Conservation (phyloP, 148 eudicot genomes). For the Talinum fruticosum region DNA sequence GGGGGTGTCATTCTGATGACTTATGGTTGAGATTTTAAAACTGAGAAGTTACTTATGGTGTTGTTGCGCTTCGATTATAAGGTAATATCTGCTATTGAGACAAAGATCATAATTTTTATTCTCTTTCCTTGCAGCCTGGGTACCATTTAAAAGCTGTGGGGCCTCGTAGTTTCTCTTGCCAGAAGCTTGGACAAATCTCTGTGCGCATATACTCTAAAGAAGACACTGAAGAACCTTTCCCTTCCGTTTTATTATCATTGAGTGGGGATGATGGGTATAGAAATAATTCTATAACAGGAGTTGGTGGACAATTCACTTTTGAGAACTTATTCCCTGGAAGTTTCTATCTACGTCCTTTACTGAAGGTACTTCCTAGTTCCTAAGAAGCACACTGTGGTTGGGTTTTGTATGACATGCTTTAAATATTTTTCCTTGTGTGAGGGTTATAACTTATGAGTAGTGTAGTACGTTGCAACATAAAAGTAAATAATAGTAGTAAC, state of each 20-base stretch:
- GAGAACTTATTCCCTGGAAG: constrained; percentile 89
- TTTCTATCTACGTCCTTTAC: constrained; percentile 93
- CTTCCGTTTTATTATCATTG: constrained; percentile 81
- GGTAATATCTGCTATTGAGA: constrained; percentile 11
- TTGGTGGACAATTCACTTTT: constrained; percentile 74
- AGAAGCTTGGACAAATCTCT: constrained; percentile 90
- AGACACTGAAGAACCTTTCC: constrained; percentile 70
- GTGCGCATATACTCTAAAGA: constrained; percentile 63
- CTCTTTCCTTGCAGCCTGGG: constrained; percentile 68
- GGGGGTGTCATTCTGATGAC: neutral
- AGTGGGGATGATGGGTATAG: constrained; percentile 99
- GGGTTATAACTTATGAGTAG: constrained; percentile 12
- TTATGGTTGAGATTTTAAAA: neutral
- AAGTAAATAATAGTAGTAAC: neutral
- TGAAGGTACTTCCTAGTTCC: constrained; percentile 57
- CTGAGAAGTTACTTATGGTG: neutral
- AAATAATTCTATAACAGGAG: constrained; percentile 78
- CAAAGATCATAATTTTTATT: constrained; percentile 8
- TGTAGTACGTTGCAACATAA: neutral
- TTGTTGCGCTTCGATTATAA: neutral
- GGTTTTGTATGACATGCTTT: neutral
- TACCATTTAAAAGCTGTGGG: constrained; percentile 78
- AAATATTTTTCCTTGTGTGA: neutral
- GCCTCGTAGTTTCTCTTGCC: constrained; percentile 78
- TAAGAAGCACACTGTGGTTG: constrained; percentile 3